A percentile compares a stretch with the other conserved stretches of the same genome.
Conservation (phyloP, 257 asterid species). For the Orobanche coerulescens region DNA sequence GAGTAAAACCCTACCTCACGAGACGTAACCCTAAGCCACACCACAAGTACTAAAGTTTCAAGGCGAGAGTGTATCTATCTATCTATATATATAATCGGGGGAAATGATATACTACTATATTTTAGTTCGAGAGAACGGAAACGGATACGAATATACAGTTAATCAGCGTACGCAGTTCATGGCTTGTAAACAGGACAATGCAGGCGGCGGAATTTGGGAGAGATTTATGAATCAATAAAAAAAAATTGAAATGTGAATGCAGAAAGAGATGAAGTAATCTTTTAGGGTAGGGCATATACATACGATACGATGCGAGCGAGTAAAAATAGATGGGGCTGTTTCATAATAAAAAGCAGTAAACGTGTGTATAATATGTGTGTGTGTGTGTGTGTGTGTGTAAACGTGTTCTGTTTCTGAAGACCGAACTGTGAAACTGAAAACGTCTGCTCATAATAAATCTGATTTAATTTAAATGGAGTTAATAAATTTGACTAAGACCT, state of each 20-base stretch:
- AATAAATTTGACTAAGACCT: neutral
- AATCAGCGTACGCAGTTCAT: conserved; percentile 15
- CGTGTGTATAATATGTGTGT: neutral
- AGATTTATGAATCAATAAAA: neutral
- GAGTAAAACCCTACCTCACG: conserved; percentile 23
- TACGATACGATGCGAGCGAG: too few species aligned
- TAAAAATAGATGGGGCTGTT: neutral
- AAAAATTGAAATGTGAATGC: conserved; percentile 19
- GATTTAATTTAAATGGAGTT: neutral
- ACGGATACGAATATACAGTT: conserved; percentile 2
- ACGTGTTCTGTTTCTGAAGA: conserved; percentile 15
- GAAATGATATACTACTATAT: neutral
- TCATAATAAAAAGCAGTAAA: neutral
- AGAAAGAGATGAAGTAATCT: conserved; percentile 22
- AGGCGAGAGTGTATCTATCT: too few species aligned
- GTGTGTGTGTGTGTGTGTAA: neutral
- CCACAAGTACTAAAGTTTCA: conserved; percentile 1
- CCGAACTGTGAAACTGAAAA: neutral
- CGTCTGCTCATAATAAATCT: neutral
- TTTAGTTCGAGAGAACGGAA: neutral
- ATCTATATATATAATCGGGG: neutral
- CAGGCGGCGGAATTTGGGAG: conserved; percentile 38
- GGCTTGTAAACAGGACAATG: conserved; percentile 24
- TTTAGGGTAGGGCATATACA: conserved; percentile 23
- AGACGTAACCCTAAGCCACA: conserved; percentile 47